Conservation (phyloP, 176 grass and related monocot species). For the Eleusine indica region DNA sequence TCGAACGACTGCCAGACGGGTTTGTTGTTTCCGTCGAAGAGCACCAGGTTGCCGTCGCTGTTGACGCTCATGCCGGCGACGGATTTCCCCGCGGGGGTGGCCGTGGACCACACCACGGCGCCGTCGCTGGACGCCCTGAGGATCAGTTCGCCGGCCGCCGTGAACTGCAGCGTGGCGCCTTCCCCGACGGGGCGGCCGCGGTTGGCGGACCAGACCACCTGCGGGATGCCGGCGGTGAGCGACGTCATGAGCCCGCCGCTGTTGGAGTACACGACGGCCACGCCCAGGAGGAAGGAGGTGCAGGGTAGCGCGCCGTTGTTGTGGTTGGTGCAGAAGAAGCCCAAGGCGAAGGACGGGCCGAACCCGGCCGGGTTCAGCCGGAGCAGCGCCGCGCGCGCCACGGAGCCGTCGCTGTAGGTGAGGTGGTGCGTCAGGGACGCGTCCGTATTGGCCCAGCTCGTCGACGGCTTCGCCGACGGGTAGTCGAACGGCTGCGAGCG, state of each 20-base stretch:
- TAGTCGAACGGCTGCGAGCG: constrained; percentile 42
- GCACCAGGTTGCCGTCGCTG: constrained; percentile 47
- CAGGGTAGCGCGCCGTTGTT: neutral
- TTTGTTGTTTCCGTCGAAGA: constrained; percentile 17
- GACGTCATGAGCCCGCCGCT: constrained; percentile 47
- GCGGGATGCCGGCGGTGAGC: constrained; percentile 34
- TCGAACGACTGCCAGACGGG: constrained; percentile 59
- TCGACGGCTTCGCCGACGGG: constrained; percentile 20
- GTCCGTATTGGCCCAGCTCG: constrained; percentile 46
- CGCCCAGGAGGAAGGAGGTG: constrained; percentile 43
- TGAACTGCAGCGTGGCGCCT: constrained; percentile 32
- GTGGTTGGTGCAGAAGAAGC: constrained; percentile 57
- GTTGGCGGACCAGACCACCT: constrained; percentile 58
- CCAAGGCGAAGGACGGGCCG: constrained; percentile 53
- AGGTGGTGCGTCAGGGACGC: constrained; percentile 30
- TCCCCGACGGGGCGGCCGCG: constrained; percentile 21
- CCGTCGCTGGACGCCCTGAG: constrained; percentile 17
- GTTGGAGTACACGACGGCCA: constrained; percentile 51
- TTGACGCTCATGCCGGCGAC: constrained; percentile 23
- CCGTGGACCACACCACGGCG: constrained; percentile 22
- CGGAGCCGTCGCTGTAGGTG: constrained; percentile 46
- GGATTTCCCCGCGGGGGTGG: constrained; percentile 18
- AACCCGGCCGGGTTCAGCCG: constrained; percentile 41
- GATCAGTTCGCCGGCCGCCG: constrained; percentile 9
- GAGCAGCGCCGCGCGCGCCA: constrained; percentile 31